Base-by-base conservation (phyloP, 2,329 filamentous ascomycete species). In the Colletotrichum sp. region DNA sequence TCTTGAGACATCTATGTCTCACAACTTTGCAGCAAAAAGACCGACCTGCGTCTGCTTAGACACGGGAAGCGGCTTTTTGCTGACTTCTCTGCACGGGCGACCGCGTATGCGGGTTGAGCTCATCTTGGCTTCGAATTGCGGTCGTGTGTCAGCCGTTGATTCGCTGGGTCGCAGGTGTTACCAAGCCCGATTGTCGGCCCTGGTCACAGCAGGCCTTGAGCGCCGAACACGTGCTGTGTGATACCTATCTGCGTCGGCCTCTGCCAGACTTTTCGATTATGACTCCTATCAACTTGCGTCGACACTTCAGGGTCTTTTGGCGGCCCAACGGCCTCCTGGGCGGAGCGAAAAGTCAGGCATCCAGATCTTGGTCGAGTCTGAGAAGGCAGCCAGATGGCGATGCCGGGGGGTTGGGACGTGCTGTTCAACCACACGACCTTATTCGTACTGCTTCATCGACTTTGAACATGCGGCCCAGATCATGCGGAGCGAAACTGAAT, bases 71-170 rank as follows among this genome's bases (percentile, higher is more conserved):
- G 28, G 26, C 69, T 32, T 75, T 36, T 57, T 65, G 34, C 70
- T 68, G 39, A 55, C 39, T 76, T 66, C 34, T 65, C 57, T 65
- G 59, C 59, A 52, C 57, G 34, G 34, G 30, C 67, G 34, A 60
- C 63, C 67, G 48, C 64, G 24, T 64, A 60, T 72, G 63, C 48
- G 60, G 44, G 39, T 44, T 68, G 68, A 30, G 55, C 48, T 55
- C 72, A 60, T 65, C 72, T 74, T 67, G 76, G 74, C 65, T 71
- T 57, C 55, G 60, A 28, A 65, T 70, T 59, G 55, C 36, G 48
- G 65, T 55, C 65, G 74, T 76, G 76, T 77, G 74, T 76, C 73
- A 76, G 60, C 66, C 18, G 59, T n/a, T 77, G 68, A 77, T 77
- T 77, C 76, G 76, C 66, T 70, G 60, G 15, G 59, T 34, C 62